Base-by-base conservation (phyloP, 2,329 filamentous ascomycete species). In the Ophiostoma sp. region DNA sequence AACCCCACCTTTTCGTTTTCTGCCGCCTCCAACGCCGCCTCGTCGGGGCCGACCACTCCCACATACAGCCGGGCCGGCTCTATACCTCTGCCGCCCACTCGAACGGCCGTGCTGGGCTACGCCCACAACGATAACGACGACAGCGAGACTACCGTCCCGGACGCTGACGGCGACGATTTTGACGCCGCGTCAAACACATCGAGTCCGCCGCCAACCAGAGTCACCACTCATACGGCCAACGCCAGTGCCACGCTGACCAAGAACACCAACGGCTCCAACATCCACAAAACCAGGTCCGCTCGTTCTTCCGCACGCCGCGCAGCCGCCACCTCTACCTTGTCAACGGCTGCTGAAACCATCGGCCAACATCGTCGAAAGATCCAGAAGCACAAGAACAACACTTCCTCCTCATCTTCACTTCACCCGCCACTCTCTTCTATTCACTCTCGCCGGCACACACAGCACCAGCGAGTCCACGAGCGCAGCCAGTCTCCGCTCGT, bases 401-500 rank as follows among this genome's bases (percentile, higher is more conserved):
- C 61, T 17, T 31, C 59, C 3, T 22, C 69, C 8, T 52, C 72
- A 7, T 39, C 57, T 12, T 70, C 61, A 3, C 66, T 52, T 3
- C 69, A 71, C 19, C 72, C 66, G 9, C 63, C 69, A 1, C 36
- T 82, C 36, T 84, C 72, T 1, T 22, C 69, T 15, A 17, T 69
- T 28, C 25, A 33, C 39, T 64, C 71, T 79, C 76, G 66, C 66
- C 66, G 45, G 17, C 45, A 33, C 28, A 45, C 66, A 2, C 45
- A 33, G 66, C 66, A 69, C 25, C 66, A 55, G 19, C 61, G 36
- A 15, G 17, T 45, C 45, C 28, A 69, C 66, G 81, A 81, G 73
- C 83, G 85, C 79, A 86, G 84, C 80, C 84, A 85, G 79, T 89
- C 88, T 73, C 87, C 88, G 50, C 84, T 83, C 71, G 77, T 86